phyloP scores from a whole-genome alignment of 1,284 basidiomycete genomes.

The Irpex sp. region DNA sequence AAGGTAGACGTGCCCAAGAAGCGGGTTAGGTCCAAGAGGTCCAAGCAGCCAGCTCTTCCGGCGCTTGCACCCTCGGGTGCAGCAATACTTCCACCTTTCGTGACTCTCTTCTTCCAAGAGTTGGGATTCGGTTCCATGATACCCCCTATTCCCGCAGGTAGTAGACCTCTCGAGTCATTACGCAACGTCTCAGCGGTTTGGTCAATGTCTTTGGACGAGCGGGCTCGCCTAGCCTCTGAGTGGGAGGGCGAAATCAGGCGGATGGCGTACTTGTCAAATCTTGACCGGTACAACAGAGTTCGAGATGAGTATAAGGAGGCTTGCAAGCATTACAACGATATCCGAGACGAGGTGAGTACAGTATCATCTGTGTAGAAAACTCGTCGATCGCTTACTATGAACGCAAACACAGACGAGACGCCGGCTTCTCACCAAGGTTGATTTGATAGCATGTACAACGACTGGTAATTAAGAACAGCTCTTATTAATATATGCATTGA shows the following conservation, averaged over 20 bases:
- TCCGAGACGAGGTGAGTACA: conserved; percentile 1
- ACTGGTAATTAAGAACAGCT: conserved; percentile 36
- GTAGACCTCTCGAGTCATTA: conserved; percentile 13
- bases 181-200: conserved; percentile 13
- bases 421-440: conserved; percentile 42
- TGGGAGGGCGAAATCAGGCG: conserved; percentile 21
- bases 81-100: neutral
- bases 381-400: too few species aligned
- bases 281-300: conserved; percentile 14
- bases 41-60: neutral
- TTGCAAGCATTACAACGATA: conserved; percentile 18
- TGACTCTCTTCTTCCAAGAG: conserved; percentile 13
- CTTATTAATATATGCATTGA: neutral
- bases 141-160: conserved; percentile 14
- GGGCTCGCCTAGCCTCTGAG: conserved; percentile 11
- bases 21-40: neutral
- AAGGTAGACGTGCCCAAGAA: neutral
- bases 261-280: conserved; percentile 17
- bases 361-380: too few species aligned
- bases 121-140: conserved; percentile 16
- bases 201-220: conserved; percentile 21
- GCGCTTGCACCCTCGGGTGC: too few species aligned
- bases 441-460: conserved; percentile 72
- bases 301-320: conserved; percentile 15
- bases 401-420: conserved; percentile 30